Conservation (phyloP, 176 grass and related monocot genomes). For the Bothriochloa decipiens region DNA sequence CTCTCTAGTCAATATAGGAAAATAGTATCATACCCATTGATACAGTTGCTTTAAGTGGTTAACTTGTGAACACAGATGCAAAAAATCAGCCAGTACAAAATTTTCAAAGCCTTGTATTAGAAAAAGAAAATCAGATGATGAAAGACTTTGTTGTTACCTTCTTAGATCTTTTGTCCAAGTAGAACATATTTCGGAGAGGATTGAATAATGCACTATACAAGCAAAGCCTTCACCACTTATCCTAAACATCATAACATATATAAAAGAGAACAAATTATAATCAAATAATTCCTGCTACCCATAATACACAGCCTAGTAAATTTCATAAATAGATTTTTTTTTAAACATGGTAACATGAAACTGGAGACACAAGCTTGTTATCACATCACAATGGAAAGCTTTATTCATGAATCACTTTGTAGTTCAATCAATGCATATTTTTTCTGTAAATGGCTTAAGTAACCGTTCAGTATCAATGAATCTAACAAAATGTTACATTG, state of each 20-base stretch:
- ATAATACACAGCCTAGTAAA: constrained; percentile 4
- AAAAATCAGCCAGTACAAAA: background rate
- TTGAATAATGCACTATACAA: constrained; percentile 73
- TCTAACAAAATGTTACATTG: constrained; percentile 10
- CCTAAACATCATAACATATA: constrained; percentile 54
- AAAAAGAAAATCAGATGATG: constrained; percentile 16
- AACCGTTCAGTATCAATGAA: constrained; percentile 4
- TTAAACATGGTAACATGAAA: background rate
- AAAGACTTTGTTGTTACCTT: constrained; percentile 50
- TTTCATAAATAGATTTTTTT: constrained; percentile 9
- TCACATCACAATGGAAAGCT: background rate
- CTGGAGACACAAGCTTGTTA: background rate
- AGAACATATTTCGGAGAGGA: constrained; percentile 62
- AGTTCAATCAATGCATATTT: constrained; percentile 25
- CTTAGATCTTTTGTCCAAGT: constrained; percentile 86
- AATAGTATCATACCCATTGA: constrained; percentile 9
- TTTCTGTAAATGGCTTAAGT: background rate
- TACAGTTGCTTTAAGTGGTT: background rate
- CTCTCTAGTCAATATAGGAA: constrained; percentile 2
- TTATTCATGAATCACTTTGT: background rate
- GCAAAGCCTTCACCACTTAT: constrained; percentile 76
- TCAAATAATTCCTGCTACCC: background rate
- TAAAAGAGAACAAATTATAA: constrained; percentile 8
- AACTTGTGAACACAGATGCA: constrained; percentile 15
- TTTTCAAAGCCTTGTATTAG: background rate